A percentile compares a stretch with the other conserved stretches of the same genome.
These are phyloP conservation scores for Nissolia schottii DNA, from an alignment of 306 rosid genomes.

Conservation along the genomic window DNA sequence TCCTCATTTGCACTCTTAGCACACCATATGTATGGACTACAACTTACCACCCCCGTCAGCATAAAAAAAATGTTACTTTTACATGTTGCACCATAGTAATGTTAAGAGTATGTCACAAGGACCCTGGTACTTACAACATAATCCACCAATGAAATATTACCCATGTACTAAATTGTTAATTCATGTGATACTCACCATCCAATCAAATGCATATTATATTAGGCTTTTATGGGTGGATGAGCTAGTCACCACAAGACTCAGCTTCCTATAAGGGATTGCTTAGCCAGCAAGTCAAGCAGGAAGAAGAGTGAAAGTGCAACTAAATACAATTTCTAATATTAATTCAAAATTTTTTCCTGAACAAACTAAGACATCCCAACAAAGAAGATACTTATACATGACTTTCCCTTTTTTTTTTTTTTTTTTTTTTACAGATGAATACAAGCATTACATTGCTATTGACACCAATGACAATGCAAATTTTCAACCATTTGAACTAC, in stretches of 20 bases:
- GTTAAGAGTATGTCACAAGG: background rate
- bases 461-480: slow-evolving; percentile 37
- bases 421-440: slow-evolving; percentile 57
- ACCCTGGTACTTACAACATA: background rate
- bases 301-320: slow-evolving; percentile 8
- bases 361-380: slow-evolving; percentile 29
- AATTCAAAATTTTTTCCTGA: slow-evolving; percentile 28
- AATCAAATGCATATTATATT: background rate
- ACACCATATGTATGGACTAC: too few species aligned
- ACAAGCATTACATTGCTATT: slow-evolving; percentile 50
- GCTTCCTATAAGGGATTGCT: background rate
- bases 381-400: slow-evolving; percentile 44
- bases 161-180: background rate
- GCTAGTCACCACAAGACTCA: background rate
- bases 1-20: too few species aligned
- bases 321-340: slow-evolving; percentile 24
- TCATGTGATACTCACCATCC: background rate
- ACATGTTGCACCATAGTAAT: too few species aligned
- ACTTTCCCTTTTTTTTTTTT: slow-evolving; percentile 18
- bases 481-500: slow-evolving; percentile 29
- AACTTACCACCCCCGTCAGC: too few species aligned
- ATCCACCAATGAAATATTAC: background rate
- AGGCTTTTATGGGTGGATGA: background rate
- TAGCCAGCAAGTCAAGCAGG: background rate
- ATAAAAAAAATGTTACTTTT: too few species aligned